These are phyloP conservation scores for Beauveria varroae DNA, from an alignment of 2,329 filamentous ascomycete species.

Conservation along the genomic window DNA sequence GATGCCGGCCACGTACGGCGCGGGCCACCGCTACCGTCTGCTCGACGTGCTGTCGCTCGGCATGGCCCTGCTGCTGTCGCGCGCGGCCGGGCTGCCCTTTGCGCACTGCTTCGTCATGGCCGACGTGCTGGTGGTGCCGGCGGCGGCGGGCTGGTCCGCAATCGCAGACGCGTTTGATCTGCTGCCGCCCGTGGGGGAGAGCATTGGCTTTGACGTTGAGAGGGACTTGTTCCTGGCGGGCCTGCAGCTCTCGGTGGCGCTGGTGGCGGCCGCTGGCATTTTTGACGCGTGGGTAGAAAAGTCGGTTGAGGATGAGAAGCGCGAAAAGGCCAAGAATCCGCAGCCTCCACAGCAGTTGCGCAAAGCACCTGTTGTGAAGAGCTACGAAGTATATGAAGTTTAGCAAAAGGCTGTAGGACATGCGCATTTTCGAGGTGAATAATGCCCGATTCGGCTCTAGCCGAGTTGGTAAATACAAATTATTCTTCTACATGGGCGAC, in stretches of 20 bases:
- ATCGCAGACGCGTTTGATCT: constrained; percentile 6
- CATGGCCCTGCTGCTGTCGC: constrained; percentile 2
- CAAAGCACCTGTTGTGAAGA: not conserved
- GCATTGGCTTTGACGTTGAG: not conserved
- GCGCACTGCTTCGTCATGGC: constrained; percentile 13
- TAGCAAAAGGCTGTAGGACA: not conserved
- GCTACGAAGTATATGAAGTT: not conserved
- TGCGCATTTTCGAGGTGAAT: not conserved
- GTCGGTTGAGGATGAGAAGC: not conserved
- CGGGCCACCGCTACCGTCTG: constrained; percentile 6
- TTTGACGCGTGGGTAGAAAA: not conserved
- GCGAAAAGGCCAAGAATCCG: not conserved
- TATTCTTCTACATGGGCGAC: no score
- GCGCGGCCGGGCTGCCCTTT: constrained; percentile 1
- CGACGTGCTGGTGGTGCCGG: constrained; percentile 7
- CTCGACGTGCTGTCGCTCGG: constrained; percentile 9
- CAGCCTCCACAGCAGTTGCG: not conserved
- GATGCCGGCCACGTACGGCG: constrained; percentile 3
- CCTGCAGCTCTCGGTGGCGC: constrained; percentile 3
- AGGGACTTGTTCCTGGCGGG: constrained; percentile 2
- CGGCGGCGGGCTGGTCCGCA: constrained; percentile 10
- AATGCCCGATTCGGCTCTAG: no score
- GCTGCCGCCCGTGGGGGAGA: not conserved
- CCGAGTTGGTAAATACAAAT: no score
- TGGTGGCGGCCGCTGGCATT: not conserved